Conservation (phyloP, 352 stramenopile genomes). For the Globisporangium lucens region DNA sequence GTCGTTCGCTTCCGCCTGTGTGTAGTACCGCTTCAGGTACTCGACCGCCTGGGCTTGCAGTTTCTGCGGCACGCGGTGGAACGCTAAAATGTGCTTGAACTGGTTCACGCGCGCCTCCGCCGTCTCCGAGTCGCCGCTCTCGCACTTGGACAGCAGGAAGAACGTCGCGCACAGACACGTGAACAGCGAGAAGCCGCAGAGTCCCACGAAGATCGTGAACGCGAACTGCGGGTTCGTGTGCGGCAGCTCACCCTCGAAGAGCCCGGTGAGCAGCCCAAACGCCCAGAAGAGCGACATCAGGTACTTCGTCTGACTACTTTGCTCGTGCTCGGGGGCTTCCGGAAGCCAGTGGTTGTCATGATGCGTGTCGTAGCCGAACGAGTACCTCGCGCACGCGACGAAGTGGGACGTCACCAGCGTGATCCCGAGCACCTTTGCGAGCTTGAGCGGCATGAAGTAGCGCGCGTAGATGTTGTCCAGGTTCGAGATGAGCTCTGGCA, state of each 20-base stretch:
- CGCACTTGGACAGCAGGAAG: constrained; percentile 73
- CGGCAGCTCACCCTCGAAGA: constrained; percentile 59
- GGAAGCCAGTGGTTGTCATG: constrained; percentile 52
- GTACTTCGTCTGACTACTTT: constrained; percentile 28
- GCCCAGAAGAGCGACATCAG: constrained; percentile 65
- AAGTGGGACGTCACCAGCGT: constrained; percentile 51
- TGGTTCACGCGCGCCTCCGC: constrained; percentile 63
- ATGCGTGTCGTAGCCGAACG: constrained; percentile 43
- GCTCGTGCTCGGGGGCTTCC: constrained; percentile 10
- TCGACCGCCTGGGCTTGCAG: constrained; percentile 54
- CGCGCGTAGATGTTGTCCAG: constrained; percentile 66
- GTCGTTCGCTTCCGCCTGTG: constrained; percentile 56
- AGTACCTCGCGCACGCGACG: constrained; percentile 48
- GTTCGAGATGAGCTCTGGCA: constrained; percentile 49
- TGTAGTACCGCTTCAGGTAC: constrained; percentile 69
- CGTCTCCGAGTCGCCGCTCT: constrained; percentile 46
- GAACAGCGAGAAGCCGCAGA: constrained; percentile 66
- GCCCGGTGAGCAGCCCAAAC: constrained; percentile 54
- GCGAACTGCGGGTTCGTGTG: constrained; percentile 44
- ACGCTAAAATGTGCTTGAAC: constrained; percentile 62
- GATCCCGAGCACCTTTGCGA: constrained; percentile 48
- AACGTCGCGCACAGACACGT: constrained; percentile 72
- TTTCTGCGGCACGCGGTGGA: constrained; percentile 52
- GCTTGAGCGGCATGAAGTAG: constrained; percentile 57
- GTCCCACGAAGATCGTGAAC: constrained; percentile 56